These are phyloP conservation scores for Puccinia novopanici DNA, from an alignment of 1,284 basidiomycete species.

Conservation along the genomic window DNA sequence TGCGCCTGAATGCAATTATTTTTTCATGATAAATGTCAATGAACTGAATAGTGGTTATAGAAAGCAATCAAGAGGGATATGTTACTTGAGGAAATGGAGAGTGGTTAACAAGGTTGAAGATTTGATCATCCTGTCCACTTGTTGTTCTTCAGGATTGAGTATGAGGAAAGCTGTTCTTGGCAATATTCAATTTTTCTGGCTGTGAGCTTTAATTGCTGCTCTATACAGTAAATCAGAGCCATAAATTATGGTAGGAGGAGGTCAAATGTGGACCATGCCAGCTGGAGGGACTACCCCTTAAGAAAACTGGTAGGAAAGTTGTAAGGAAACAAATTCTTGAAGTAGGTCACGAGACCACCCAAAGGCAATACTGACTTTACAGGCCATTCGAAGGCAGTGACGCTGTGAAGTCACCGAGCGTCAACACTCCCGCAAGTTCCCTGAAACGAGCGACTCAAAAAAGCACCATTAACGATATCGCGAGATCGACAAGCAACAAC, in stretches of 20 bases:
- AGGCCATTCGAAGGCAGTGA: no score
- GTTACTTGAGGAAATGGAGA: conserved; percentile 15
- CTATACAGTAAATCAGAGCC: not conserved
- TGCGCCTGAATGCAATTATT: conserved; percentile 20
- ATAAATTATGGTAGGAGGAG: not conserved
- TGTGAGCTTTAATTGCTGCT: not conserved
- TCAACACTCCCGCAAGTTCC: no score
- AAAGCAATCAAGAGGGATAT: not conserved
- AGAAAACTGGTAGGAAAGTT: no score
- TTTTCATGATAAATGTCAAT: not conserved
- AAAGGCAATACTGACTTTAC: no score
- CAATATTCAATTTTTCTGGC: no score
- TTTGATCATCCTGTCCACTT: not conserved
- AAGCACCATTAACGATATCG: no score
- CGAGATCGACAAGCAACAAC: no score
- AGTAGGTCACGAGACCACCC: no score
- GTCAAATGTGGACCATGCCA: not conserved
- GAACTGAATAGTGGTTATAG: not conserved
- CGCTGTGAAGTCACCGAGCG: no score
- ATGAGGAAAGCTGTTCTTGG: not conserved
- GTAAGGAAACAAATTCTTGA: no score
- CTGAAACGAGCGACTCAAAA: no score
- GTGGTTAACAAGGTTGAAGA: conserved; percentile 4
- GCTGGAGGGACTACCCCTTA: no score
- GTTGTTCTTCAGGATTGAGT: not conserved